Base-by-base conservation (phyloP, 768 basidiomycete species). In the Ramaria sp. region DNA sequence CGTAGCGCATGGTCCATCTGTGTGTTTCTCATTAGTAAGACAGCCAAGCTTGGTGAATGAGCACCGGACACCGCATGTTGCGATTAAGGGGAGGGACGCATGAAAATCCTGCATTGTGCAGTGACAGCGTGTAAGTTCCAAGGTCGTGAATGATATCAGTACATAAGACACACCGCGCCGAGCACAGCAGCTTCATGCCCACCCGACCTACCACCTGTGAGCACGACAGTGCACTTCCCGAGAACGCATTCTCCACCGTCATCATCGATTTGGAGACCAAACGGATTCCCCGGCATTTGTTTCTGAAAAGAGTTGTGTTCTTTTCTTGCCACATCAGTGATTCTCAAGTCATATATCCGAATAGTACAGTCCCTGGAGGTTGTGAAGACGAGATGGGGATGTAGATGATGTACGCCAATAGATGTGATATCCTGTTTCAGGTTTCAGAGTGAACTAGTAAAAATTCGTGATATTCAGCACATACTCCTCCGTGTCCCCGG, bases 1-100 rank as follows among this genome's bases (percentile, higher is more conserved):
- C 89, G 89, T 34, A 88, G 78, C 2, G 74, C 70, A 58, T 86
- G 78, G 61, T 91, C 88, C 61, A 88, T 72, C 88, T 90, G 53
- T 24, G 58, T 7, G 13, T 33, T 15, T 49, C 24, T 31, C 27
- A 30, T 49, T 13, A 49, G 48, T 49, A 27, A n/a, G 41, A 19
- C 12, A 24, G 17, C 17, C 7, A 37, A 39, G n/a, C 13, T 10
- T 31, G 39, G 15, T 13, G 20, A 22, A 43, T 27, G 51, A 11
- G 27, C 12, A 6, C 70, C 82, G 59, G 66, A 89, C 88, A 20
- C 88, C 88, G 63, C 86, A 84, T 15, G 88, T 91, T 10, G 86
- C 87, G 52, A 91, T 74, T 15, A 90, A 61, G 4, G 86, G 84
- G 52, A 76, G 68, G 10, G 69, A 68, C 0, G 79, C 75, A 65